Evolutionary conservation across 73 alveolate genomes (phyloP), one percentile per base, ranked within the genome.

Genomic region (Symbiodinium natans): DNA sequence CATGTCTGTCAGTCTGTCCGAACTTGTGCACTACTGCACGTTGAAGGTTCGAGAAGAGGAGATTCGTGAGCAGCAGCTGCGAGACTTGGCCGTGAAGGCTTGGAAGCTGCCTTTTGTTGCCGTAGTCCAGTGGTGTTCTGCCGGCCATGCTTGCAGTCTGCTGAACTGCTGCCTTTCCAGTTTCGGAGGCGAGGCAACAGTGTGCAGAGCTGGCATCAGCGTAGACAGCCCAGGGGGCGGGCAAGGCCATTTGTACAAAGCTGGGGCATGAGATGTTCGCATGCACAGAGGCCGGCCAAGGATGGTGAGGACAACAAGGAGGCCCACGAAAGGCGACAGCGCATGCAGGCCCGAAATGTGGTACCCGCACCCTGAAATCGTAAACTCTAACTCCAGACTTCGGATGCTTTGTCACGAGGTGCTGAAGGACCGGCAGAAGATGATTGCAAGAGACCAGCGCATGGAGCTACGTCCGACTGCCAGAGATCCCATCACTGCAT

Each of bases 391-490:
- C n/a, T n/a, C n/a, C n/a, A n/a, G n/a, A n/a, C n/a, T n/a, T n/a
- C n/a, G n/a, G n/a, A n/a, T n/a, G n/a, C n/a, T n/a, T n/a, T 46
- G 21, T 38, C 25, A 8, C 25, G 10, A 74, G 92, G 98, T 99
- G 77, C 93, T 99, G 98, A 98, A 99, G 13, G 98, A 99, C 42
- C 98, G 99, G 74, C 99, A 99, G 95, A 98, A 99, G 92, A 99
- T 99, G 99, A 99, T 99, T 73, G 99, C 99, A 86, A 86, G 99
- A 83, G 99, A 99, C 98, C 99, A 99, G 83, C 99, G 99, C 83
- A 86, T 99, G 98, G 99, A 99, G 92, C 99, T 99, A 33, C n/a
- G n/a, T n/a, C n/a, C n/a, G n/a, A n/a, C n/a, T n/a, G n/a, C n/a
- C n/a, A n/a, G n/a, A n/a, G n/a, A n/a, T n/a, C n/a, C n/a, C n/a